Evolutionary conservation across 441 rosid species (phyloP), one percentile per base, ranked within the genome.

Genomic region (Isatis lusitanica): DNA sequence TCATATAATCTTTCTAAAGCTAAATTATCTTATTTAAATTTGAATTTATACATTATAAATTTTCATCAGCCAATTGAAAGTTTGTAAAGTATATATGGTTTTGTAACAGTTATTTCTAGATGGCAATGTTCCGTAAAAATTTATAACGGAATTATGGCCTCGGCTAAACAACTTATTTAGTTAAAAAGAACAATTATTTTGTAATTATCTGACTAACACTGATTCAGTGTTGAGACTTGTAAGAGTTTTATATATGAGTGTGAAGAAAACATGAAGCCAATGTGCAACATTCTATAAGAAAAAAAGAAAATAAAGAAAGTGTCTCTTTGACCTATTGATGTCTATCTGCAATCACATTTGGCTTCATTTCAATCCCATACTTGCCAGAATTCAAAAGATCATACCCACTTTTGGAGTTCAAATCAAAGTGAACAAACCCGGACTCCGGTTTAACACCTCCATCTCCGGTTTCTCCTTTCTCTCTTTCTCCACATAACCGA

Each of bases 381-480:
- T 68, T 85, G 6, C 73, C 76, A 21, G 68, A 80, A 74, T 80
- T 81, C 50, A 78, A 68, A 38, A 79, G 73, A 44, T 86, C 89
- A 77, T 30, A 82, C 64, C 81, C 82, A 61, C 71, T 82, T 69
- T 79, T 86, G 4, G 79, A 47, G 68, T 91, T 93, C 71, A 89
- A 73, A 74, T 89, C 93, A 10, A 93, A 89, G 47, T 79, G 60
- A 16, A 65, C 65, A 47, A 74, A 67, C 13, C 76, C 83, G 39
- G 76, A 82, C 73, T 78, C 87, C 35, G 76, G 69, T 74, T 75
- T 78, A 68, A 63, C 66, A 48, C 77, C 30, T 46, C 13, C 73
- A 40, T 83, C 74, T 33, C 65, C 70, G 15, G 66, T 62, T 70
- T 62, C 80, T 66, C 72, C 70, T 36, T 42, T 65, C 40, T 70